Conservation (phyloP, 305 asterid genomes). For the Fraxinus greggii region DNA sequence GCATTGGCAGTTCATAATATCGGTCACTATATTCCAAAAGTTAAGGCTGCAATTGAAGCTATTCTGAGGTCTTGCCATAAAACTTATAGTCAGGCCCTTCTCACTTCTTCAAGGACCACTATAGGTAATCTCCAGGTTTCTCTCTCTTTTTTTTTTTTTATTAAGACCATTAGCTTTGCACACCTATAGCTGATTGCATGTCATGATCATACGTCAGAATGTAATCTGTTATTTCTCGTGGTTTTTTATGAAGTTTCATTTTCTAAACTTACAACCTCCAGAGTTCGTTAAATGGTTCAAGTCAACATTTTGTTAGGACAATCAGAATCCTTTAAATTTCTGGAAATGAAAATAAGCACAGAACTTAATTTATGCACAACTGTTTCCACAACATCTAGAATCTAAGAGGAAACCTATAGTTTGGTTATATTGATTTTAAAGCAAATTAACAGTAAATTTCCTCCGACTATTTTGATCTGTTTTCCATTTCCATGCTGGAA, state of each 20-base stretch:
- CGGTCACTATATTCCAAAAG: conserved; percentile 98
- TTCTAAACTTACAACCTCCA: neutral
- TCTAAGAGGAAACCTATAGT: neutral
- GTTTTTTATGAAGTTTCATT: neutral
- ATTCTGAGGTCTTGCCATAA: conserved; percentile 88
- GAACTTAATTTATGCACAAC: neutral
- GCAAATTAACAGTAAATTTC: neutral
- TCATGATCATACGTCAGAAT: neutral
- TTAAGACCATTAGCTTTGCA: conserved; percentile 15
- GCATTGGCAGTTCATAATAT: conserved; percentile 76
- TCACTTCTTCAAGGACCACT: conserved; percentile 95
- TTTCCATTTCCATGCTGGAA: neutral
- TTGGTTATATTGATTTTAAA: neutral
- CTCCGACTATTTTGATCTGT: neutral
- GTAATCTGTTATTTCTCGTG: neutral
- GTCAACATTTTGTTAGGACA: neutral
- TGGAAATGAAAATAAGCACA: neutral
- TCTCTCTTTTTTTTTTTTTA: conserved; percentile 19
- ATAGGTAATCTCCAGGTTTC: conserved; percentile 51
- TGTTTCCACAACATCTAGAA: neutral
- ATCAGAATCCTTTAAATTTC: neutral
- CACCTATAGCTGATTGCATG: conserved; percentile 10
- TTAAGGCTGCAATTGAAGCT: conserved; percentile 93
- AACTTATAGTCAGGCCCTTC: conserved; percentile 88
- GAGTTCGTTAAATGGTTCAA: neutral